A percentile compares a stretch with the other conserved stretches of the same genome.
Evolutionary conservation across 208 protist species (phyloP).

Genomic region (Leishmania braziliensis): DNA sequence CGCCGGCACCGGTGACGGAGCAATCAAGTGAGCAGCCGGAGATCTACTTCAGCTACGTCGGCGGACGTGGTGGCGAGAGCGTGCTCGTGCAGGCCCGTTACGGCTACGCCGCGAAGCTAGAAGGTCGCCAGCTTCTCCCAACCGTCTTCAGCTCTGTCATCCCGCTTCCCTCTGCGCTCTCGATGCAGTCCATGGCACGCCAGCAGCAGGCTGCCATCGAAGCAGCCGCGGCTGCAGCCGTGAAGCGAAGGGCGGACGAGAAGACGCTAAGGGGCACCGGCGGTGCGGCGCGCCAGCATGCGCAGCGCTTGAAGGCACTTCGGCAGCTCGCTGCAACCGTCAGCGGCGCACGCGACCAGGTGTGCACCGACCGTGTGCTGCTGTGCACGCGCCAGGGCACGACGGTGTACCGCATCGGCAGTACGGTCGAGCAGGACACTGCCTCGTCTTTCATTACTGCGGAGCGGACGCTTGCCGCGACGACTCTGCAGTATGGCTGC

Average conservation of each 20-base stretch:
- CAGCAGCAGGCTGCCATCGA: conserved; percentile 49
- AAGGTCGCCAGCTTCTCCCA: conserved; percentile 54
- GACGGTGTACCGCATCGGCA: conserved; percentile 52
- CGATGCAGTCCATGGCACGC: conserved; percentile 50
- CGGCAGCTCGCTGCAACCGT: conserved; percentile 29
- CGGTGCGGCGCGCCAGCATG: conserved; percentile 17
- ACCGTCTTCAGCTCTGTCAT: conserved; percentile 48
- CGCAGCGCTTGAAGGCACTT: conserved; percentile 34
- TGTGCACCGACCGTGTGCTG: conserved; percentile 45
- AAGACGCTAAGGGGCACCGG: conserved; percentile 1
- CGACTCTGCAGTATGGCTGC: conserved; percentile 60
- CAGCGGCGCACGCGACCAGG: conserved; percentile 24
- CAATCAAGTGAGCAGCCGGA: conserved; percentile 44
- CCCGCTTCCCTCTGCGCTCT: conserved; percentile 49
- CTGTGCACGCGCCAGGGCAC: conserved; percentile 72
- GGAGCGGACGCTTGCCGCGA: conserved; percentile 74
- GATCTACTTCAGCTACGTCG: conserved; percentile 61
- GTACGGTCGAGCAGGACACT: conserved; percentile 65
- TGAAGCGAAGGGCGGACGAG: conserved; percentile 6
- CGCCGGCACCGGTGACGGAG: conserved; percentile 24
- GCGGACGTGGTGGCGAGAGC: conserved; percentile 68
- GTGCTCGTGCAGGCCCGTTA: conserved; percentile 70
- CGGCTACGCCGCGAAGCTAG: conserved; percentile 67
- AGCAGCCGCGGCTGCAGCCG: conserved; percentile 19
- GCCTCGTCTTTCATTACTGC: conserved; percentile 54